These are phyloP conservation scores for Heliamphora pulchella DNA, from an alignment of 179 eudicot species.

Conservation along the genomic window DNA sequence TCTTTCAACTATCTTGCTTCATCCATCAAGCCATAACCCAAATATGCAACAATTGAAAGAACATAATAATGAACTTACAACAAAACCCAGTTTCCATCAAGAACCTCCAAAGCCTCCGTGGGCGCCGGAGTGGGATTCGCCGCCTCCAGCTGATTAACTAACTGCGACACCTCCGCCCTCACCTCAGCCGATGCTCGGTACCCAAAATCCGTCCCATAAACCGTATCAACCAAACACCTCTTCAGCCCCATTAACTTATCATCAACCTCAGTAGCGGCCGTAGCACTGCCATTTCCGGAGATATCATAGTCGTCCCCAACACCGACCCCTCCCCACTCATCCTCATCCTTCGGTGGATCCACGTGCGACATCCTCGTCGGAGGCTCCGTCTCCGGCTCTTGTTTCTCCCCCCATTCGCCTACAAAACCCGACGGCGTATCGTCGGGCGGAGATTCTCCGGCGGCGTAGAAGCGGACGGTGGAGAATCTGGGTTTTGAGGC, in stretches of 20 bases:
- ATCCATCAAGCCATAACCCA: neutral
- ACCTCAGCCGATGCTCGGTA: constrained; percentile 63
- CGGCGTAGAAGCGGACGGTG: neutral
- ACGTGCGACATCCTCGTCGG: neutral
- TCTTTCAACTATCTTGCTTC: neutral
- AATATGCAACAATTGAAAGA: neutral
- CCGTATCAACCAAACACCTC: constrained; percentile 74
- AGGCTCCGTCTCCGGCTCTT: constrained; percentile 6
- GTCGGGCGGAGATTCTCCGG: constrained; percentile 4
- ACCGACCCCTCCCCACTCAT: constrained; percentile 6
- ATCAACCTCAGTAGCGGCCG: neutral
- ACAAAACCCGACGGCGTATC: neutral
- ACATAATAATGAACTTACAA: constrained; percentile 44
- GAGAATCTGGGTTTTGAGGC: neutral
- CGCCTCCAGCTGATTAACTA: constrained; percentile 73
- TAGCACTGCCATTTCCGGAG: neutral
- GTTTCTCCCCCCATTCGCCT: constrained; percentile 9
- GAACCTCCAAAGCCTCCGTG: constrained; percentile 51
- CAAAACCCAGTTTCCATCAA: constrained; percentile 85
- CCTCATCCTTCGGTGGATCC: neutral
- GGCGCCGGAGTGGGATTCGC: constrained; percentile 66
- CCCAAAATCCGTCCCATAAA: constrained; percentile 74
- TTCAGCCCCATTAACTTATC: constrained; percentile 53
- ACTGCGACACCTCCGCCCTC: constrained; percentile 80
- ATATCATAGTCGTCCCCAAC: neutral